Base-by-base conservation (phyloP, 2,329 filamentous ascomycete species). In the Cytospora schulzeri region DNA sequence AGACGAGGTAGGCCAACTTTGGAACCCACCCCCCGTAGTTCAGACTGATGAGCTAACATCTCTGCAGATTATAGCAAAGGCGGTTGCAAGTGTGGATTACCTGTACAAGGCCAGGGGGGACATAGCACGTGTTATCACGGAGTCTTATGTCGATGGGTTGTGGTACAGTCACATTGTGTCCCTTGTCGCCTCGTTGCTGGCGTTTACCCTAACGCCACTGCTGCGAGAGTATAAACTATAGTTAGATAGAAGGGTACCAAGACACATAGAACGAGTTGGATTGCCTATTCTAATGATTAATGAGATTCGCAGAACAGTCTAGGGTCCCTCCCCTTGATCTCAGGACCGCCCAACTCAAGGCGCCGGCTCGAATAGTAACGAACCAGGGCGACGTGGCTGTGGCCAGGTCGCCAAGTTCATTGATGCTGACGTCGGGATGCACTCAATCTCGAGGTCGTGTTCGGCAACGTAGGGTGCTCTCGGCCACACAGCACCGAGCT, bases 151-250 rank as follows among this genome's bases (percentile, higher is more conserved):
- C 2, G 70, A 75, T 31, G 75, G 75, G 0, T 48, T 77, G 29
- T 74, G 73, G 66, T 76, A 71, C 66, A 76, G 72, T 51, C 76
- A 77, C 50, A 68, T 71, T 0, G 68, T 76, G 8, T 77, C 75
- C 11, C 70, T 77, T 9, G 29, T 70, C 1, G 72, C 70, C 31
- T 73, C 74, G 0, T 52, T 67, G 24, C 26, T 69, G 22, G 75
- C 70, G 1, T 70, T 76, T 33, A 45, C 69, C 5, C 58, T 71
- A 8, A 69, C 72, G 11, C 38, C 72, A 1, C 66, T 76, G 15
- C 65, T 76, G 4, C 69, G 68, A 41, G 71, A 76, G 63, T 67
- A 71, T 53, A 66, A 68, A 51, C 38, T 73, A 29, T 70, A 54
- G 54, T 15, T 38, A 24, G 7, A 35, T 45, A n/a, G 4, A 8